Evolutionary conservation across 306 rosid species (phyloP).

Genomic region (Coriaria nepalensis): DNA sequence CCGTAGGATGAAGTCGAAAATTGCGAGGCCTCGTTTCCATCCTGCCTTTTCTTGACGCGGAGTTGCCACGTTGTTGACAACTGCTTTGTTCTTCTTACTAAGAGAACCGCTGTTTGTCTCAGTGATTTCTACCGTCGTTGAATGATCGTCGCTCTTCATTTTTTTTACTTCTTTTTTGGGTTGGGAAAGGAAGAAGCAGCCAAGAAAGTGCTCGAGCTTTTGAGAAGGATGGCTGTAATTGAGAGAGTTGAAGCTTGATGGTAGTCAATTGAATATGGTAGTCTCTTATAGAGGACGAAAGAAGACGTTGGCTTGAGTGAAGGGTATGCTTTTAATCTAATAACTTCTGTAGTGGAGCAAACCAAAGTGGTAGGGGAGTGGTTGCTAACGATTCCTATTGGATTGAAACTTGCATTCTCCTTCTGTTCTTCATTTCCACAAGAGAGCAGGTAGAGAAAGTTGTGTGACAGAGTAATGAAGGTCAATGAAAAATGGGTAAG

Average conservation of each 20-base stretch:
- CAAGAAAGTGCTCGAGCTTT: neutral
- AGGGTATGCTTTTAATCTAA: no score
- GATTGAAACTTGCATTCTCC: no score
- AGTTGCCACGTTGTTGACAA: conserved; percentile 6
- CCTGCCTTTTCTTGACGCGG: conserved; percentile 29
- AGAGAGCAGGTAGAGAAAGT: no score
- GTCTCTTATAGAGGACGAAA: no score
- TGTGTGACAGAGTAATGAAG: no score
- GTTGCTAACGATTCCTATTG: no score
- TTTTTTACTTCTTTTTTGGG: conserved; percentile 10
- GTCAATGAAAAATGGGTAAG: no score
- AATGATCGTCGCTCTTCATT: conserved; percentile 32
- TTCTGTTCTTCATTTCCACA: no score
- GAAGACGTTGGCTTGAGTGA: no score
- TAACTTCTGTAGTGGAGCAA: no score
- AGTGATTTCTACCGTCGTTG: conserved; percentile 33
- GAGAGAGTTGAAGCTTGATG: neutral
- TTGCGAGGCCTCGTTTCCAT: conserved; percentile 46
- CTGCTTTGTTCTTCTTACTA: conserved; percentile 29
- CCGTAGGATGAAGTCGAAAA: conserved; percentile 62
- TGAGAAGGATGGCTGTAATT: neutral
- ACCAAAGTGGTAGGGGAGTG: no score
- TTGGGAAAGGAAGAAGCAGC: neutral
- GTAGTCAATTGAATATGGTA: no score
- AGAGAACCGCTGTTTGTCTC: conserved; percentile 27